Conservation (phyloP, 768 basidiomycete species). For the Russula sp. region DNA sequence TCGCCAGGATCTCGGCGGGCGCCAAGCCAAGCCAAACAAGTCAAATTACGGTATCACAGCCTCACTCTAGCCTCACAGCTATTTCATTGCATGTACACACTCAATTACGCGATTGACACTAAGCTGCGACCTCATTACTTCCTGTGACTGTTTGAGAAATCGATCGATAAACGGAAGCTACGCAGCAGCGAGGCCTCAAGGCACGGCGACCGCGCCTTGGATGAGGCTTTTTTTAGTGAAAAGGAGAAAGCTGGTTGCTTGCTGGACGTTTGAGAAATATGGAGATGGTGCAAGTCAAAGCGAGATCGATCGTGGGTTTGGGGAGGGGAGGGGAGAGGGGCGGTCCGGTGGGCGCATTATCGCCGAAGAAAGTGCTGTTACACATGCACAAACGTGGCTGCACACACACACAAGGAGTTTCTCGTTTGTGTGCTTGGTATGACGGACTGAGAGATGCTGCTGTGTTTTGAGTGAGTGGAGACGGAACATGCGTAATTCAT, state of each 20-base stretch:
- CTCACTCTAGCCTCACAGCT: neutral
- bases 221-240: too few species aligned
- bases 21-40: too few species aligned
- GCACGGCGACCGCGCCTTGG: neutral
- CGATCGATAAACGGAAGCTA: neutral
- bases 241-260: too few species aligned
- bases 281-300: neutral
- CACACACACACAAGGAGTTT: too few species aligned
- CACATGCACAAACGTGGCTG: too few species aligned
- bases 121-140: neutral
- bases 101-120: neutral
- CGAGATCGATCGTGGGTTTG: neutral
- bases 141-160: neutral
- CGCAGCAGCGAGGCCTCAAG: neutral
- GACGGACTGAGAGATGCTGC: neutral
- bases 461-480: neutral
- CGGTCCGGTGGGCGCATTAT: too few species aligned
- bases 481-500: constrained; percentile 7
- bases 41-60: neutral
- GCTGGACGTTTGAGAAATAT: too few species aligned
- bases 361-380: too few species aligned
- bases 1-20: too few species aligned
- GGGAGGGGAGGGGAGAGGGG: too few species aligned
- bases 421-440: neutral
- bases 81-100: neutral